These are phyloP conservation scores for Sugiyamaella boreocaroliniensis DNA, from an alignment of 805 yeast species.

Conservation along the genomic window DNA sequence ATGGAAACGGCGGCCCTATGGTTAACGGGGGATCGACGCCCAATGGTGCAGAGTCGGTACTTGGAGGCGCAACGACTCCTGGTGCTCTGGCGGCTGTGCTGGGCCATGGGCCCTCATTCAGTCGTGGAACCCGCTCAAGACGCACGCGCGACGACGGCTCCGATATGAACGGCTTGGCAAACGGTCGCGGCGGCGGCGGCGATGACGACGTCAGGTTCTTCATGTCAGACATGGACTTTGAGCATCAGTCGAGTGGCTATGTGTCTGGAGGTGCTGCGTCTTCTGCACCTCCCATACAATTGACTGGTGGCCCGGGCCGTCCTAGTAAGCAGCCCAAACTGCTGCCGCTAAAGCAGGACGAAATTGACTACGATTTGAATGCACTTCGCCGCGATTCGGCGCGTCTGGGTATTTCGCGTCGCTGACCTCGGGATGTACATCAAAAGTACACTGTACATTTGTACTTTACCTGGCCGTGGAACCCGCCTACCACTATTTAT, in stretches of 20 bases:
- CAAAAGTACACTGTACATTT: too few species aligned
- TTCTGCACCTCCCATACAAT: not conserved
- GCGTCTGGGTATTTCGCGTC: not conserved
- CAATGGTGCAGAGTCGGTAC: too few species aligned
- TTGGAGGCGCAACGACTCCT: not conserved
- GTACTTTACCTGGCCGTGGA: too few species aligned
- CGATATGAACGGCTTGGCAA: not conserved
- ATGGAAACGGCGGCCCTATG: not conserved
- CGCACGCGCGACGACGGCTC: not conserved
- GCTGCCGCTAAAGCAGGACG: conserved; percentile 5
- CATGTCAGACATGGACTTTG: conserved; percentile 6
- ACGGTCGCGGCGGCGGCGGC: not conserved
- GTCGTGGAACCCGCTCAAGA: not conserved
- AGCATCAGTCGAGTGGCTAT: conserved; percentile 5
- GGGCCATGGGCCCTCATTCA: not conserved
- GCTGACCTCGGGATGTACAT: not conserved
- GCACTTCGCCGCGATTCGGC: not conserved
- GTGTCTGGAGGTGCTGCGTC: conserved; percentile 3
- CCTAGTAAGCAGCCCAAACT: conserved; percentile 7
- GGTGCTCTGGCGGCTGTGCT: not conserved
- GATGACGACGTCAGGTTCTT: conserved; percentile 4
- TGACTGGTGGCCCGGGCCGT: conserved; percentile 1
- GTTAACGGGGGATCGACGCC: not conserved
- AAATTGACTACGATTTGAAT: conserved; percentile 1
- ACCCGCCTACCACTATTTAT: too few species aligned